Conservation (phyloP, 2,329 filamentous ascomycete genomes). For the Ramularia endophylla region DNA sequence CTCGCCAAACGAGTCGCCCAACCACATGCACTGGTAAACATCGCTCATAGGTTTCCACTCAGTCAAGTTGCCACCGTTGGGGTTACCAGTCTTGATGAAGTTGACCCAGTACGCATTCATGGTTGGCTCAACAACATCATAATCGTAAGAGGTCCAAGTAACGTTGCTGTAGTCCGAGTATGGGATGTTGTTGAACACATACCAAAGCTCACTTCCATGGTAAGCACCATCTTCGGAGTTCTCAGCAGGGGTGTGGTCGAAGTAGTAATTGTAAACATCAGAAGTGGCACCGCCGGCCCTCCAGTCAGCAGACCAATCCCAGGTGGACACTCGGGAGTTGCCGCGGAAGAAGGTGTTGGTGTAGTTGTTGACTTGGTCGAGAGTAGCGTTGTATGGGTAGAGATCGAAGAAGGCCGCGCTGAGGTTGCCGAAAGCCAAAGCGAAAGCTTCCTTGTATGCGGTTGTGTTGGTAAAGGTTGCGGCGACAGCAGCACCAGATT, state of each 20-base stretch:
- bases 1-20: conserved; percentile 1
- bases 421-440: background rate
- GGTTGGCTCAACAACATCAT: conserved; percentile 1
- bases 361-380: background rate
- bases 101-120: too few species aligned
- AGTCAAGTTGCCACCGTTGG: too few species aligned
- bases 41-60: too few species aligned
- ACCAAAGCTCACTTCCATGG: conserved; percentile 1
- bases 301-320: conserved; percentile 3
- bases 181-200: conserved; percentile 4
- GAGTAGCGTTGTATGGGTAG: background rate
- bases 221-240: background rate
- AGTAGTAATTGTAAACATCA: conserved; percentile 1
- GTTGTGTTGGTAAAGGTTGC: too few species aligned
- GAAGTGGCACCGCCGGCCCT: conserved; percentile 1
- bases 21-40: conserved; percentile 4
- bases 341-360: conserved; percentile 1
- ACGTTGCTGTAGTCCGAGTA: conserved; percentile 1
- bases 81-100: too few species aligned
- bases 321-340: conserved; percentile 1
- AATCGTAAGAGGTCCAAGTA: conserved; percentile 1
- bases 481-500: conserved; percentile 4
- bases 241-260: background rate
- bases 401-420: background rate
- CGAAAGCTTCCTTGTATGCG: background rate